Evolutionary conservation across 192 early-diverging fungal genomes (phyloP), one percentile per base, ranked within the genome.

Genomic region (Entomortierella parvispora): DNA sequence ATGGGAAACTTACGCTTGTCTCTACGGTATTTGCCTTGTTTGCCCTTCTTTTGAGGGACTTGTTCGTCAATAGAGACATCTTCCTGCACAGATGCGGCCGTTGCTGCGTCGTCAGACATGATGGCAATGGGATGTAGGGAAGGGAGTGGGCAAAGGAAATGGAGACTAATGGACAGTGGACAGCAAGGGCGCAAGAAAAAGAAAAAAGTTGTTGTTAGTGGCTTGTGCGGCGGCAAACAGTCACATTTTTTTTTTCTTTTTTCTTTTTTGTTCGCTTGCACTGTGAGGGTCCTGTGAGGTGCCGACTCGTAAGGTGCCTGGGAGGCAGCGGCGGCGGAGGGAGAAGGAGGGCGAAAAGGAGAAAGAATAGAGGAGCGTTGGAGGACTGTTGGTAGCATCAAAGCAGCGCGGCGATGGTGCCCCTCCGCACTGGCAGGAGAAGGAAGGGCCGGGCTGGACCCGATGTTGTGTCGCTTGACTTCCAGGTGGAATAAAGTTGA

Each of bases 1-100:
- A 32, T 23, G 53, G 31, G 28, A 8, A 5, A 52, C 80, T 59
- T 83, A 86, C 85, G 85, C 44, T 86, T 86, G 17, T 86, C 85
- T 34, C 82, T 71, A 47, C 85, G 65, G 54, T 82, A 86, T 69
- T 84, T 82, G 23, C 75, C 83, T 58, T 82, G 82, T 53, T 81
- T 84, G 33, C 62, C 75, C 71, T 79, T 78, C 59, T 67, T 69
- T 52, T 75, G 71, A 31, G 71, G 55, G 18, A 46, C 61, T 25
- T 81, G 66, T 43, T 71, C 66, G 3, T 58, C 66, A 10, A 62
- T 65, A 33, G 37, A 46, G 2, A 26, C 50, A 22, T 72, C 67
- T 17, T 79, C 81, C 37, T 69, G 53, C 22, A 72, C 59, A 31
- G 31, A 58, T n/a, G 65, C 56, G 43, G 14, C 33, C 7, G 29